Conservation (phyloP, 192 early-diverging fungal genomes). For the Piromyces sp. region DNA sequence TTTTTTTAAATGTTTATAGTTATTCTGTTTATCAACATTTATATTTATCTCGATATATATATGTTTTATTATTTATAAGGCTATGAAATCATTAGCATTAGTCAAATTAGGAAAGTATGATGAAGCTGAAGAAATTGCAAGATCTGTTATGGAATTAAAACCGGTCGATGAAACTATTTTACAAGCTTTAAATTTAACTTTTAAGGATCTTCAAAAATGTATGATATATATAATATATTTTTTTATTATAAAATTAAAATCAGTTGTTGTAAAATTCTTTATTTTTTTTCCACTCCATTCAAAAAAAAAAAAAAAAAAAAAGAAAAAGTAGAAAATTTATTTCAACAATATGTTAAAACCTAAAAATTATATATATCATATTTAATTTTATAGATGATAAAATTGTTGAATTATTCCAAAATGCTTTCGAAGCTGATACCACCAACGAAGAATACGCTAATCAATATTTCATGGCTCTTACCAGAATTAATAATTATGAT, state of each 20-base stretch:
- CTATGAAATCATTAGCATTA: conserved; percentile 56
- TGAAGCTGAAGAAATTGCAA: conserved; percentile 42
- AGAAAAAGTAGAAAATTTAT: too few species aligned
- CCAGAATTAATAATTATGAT: conserved; percentile 44
- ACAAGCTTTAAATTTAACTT: conserved; percentile 39
- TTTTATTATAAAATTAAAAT: too few species aligned
- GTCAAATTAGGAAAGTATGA: conserved; percentile 36
- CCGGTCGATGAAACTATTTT: conserved; percentile 41
- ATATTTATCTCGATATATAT: neutral
- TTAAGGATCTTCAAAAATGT: conserved; percentile 30
- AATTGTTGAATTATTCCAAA: conserved; percentile 55
- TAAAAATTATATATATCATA: too few species aligned
- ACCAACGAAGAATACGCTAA: conserved; percentile 51
- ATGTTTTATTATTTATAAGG: conserved; percentile 15
- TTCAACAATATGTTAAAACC: too few species aligned
- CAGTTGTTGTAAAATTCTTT: too few species aligned
- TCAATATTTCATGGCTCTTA: conserved; percentile 71
- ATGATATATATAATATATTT: too few species aligned
- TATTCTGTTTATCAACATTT: neutral
- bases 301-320: too few species aligned
- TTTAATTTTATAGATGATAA: conserved; percentile 25
- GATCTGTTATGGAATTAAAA: conserved; percentile 36
- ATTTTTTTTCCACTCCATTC: too few species aligned
- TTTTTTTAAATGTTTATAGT: neutral
- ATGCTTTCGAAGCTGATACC: conserved; percentile 34